Percentiles rank a stretch among this genome's conserved stretches.
These are phyloP conservation scores for Amylostereum areolatum DNA, from an alignment of 1,284 basidiomycete genomes.

Conservation along the genomic window DNA sequence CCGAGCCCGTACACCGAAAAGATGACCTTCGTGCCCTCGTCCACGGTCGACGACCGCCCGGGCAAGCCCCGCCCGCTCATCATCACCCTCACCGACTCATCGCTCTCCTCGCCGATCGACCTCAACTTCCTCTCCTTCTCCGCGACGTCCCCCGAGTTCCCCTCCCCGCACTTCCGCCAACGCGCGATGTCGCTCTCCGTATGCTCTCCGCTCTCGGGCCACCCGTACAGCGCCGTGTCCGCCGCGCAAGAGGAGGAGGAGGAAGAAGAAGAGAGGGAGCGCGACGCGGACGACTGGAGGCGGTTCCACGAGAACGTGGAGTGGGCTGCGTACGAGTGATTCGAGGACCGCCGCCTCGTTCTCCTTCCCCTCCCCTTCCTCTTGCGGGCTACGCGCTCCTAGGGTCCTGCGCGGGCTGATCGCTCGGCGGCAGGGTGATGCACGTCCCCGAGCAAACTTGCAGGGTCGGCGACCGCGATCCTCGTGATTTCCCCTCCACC, in stretches of 20 bases:
- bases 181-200: background rate
- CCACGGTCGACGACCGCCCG: background rate
- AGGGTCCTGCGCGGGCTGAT: constrained; percentile 3
- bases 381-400: no score
- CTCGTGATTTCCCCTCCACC: no score
- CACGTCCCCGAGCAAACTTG: background rate
- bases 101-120: background rate
- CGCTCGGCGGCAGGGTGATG: constrained; percentile 1
- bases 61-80: background rate
- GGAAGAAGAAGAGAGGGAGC: constrained; percentile 3
- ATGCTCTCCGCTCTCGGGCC: background rate
- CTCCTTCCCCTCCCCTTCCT: no score
- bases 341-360: no score
- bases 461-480: no score
- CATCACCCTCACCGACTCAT: background rate
- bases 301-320: constrained; percentile 4
- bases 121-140: background rate
- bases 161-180: background rate
- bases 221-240: background rate
- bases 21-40: no score
- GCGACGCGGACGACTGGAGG: constrained; percentile 1
- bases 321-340: no score
- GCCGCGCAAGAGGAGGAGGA: constrained; percentile 5
- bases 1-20: no score
- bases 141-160: background rate